Conservation (phyloP, 106 monocot genomes). For the Posidonia australis region DNA sequence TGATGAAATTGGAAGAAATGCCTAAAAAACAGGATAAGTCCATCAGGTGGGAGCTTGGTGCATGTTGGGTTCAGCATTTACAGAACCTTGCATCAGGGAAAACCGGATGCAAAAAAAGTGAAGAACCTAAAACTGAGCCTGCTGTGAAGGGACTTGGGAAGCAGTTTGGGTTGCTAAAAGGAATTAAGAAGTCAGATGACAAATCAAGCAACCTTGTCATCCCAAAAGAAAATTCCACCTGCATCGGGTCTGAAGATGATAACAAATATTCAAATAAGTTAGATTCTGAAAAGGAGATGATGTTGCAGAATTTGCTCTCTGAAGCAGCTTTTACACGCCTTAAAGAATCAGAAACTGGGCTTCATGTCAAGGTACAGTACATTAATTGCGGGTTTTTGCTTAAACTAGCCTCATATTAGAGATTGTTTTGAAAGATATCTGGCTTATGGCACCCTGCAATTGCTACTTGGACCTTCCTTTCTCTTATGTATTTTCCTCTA, state of each 20-base stretch:
- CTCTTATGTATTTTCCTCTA: too few species aligned
- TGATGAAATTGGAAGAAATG: constrained; percentile 45
- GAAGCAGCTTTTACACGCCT: constrained; percentile 63
- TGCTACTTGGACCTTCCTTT: too few species aligned
- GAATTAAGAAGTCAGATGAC: constrained; percentile 65
- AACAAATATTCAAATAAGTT: constrained; percentile 5
- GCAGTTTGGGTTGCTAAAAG: constrained; percentile 73
- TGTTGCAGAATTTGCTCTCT: constrained; percentile 51
- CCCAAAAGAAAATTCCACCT: constrained; percentile 24
- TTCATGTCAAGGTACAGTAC: constrained; percentile 70
- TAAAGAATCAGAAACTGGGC: constrained; percentile 75
- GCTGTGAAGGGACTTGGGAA: constrained; percentile 85
- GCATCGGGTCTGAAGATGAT: constrained; percentile 9
- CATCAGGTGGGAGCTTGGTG: constrained; percentile 92
- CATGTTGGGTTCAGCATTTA: constrained; percentile 92
- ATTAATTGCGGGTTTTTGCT: neutral
- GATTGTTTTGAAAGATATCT: too few species aligned
- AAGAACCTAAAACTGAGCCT: constrained; percentile 49
- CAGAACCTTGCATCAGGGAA: constrained; percentile 55
- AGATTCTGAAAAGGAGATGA: constrained; percentile 30
- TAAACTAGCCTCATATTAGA: too few species aligned
- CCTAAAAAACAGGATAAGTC: constrained; percentile 23
- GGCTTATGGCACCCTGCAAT: too few species aligned
- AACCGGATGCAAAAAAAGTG: constrained; percentile 45
- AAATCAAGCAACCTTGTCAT: constrained; percentile 25